Percentiles rank a stretch among this genome's conserved stretches.
These are phyloP conservation scores for Picea mariana DNA, from an alignment of 83 land plant species.

Conservation along the genomic window DNA sequence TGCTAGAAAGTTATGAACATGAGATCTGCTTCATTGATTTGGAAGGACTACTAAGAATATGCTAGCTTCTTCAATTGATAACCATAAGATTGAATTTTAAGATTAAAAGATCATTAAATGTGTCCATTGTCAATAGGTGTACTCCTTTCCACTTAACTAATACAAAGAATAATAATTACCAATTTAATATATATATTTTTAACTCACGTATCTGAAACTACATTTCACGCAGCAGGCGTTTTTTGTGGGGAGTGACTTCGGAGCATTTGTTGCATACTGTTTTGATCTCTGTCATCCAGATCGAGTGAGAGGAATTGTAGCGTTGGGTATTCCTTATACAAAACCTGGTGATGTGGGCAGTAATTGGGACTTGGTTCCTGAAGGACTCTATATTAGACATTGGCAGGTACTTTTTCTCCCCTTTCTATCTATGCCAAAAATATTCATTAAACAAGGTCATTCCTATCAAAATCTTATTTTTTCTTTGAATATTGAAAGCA, in stretches of 20 bases:
- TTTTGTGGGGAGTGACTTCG: conserved; percentile 60
- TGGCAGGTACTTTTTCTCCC: conserved; percentile 31
- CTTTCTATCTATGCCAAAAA: not conserved
- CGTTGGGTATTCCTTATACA: conserved; percentile 43
- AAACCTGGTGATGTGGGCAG: conserved; percentile 7
- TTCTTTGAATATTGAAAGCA: not conserved
- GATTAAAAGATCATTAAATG: no score
- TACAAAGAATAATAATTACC: no score
- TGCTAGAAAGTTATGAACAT: no score
- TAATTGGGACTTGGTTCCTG: conserved; percentile 24
- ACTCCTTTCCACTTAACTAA: no score
- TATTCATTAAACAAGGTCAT: not conserved
- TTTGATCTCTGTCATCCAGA: conserved; percentile 51
- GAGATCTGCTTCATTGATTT: no score
- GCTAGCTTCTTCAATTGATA: no score
- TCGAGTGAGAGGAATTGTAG: conserved; percentile 42
- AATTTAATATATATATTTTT: no score
- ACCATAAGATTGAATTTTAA: no score
- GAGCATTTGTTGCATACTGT: conserved; percentile 32
- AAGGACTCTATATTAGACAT: conserved; percentile 50
- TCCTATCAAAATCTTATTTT: not conserved
- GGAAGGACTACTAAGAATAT: no score
- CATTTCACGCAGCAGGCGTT: conserved; percentile 41
- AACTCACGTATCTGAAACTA: not conserved
- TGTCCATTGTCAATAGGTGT: no score